Evolutionary conservation across 2,329 filamentous ascomycete species (phyloP).

Genomic region (Neoascochyta sp.): DNA sequence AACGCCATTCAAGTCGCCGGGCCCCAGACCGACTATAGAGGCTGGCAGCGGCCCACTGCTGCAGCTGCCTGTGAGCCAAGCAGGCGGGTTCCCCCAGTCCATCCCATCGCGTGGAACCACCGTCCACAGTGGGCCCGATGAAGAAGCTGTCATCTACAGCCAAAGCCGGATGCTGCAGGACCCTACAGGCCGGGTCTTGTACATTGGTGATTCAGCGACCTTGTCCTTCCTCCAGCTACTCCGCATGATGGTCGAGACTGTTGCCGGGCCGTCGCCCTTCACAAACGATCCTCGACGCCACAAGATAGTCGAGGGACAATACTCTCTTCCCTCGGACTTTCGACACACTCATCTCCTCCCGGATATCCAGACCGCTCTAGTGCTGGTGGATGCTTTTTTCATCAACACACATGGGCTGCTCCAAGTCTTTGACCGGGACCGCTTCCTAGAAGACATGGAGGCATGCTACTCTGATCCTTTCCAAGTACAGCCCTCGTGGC

Average conservation of each 20-base stretch:
- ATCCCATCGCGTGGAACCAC: conserved; percentile 32
- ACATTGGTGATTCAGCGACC: conserved; percentile 61
- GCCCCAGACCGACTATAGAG: conserved; percentile 23
- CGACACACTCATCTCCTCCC: conserved; percentile 54
- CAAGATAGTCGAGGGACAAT: conserved; percentile 55
- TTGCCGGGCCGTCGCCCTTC: conserved; percentile 54
- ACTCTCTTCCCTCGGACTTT: conserved; percentile 46
- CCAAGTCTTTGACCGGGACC: conserved; percentile 55
- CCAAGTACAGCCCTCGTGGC: conserved; percentile 47
- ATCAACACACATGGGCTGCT: conserved; percentile 61
- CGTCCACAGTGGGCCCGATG: conserved; percentile 46
- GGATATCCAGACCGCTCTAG: conserved; percentile 51
- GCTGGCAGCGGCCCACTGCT: conserved; percentile 21
- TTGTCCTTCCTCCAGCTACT: conserved; percentile 60
- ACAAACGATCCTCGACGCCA: conserved; percentile 56
- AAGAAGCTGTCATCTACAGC: conserved; percentile 55
- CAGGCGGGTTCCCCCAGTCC: conserved; percentile 17
- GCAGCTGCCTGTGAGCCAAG: conserved; percentile 18
- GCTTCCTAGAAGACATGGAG: conserved; percentile 51
- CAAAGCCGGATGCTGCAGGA: conserved; percentile 59
- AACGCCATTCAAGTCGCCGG: conserved; percentile 13
- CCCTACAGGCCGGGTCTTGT: conserved; percentile 55
- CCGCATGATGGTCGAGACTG: conserved; percentile 57
- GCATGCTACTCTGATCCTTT: conserved; percentile 55
- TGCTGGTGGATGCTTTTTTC: conserved; percentile 59